phyloP scores from a whole-genome alignment of 2,329 filamentous ascomycete species.

The Trichophyton rubrum region DNA sequence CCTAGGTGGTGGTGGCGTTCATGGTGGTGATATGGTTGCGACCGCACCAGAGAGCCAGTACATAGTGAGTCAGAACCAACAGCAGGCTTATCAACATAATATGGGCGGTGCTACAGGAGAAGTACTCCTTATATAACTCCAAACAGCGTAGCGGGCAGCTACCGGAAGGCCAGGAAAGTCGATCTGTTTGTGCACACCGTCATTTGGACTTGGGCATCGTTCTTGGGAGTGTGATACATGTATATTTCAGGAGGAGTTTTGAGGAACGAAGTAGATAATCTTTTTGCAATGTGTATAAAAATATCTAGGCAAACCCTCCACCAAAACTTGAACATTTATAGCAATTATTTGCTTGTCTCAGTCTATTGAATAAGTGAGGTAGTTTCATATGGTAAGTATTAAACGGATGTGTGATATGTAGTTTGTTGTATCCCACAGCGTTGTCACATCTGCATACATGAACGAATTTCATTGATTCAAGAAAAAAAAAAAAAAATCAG shows the following conservation, averaged over 20 bases:
- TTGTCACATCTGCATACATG: not conserved
- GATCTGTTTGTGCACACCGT: not conserved
- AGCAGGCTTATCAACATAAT: conserved; percentile 35
- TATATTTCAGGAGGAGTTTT: not conserved
- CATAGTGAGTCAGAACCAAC: conserved; percentile 74
- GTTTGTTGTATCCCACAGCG: not conserved
- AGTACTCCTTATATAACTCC: conserved; percentile 38
- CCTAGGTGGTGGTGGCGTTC: conserved; percentile 50
- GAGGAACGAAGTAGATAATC: not conserved
- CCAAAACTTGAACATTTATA: not conserved
- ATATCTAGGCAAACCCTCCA: too few species aligned
- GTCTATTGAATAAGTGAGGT: not conserved
- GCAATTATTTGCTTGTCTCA: not conserved
- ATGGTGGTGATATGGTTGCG: conserved; percentile 46
- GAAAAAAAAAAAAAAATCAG: not conserved
- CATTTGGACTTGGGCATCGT: not conserved
- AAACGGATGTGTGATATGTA: not conserved
- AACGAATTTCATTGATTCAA: conserved; percentile 1
- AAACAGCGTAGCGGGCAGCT: not conserved
- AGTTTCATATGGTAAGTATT: not conserved
- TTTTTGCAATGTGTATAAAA: not conserved
- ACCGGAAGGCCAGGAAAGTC: not conserved
- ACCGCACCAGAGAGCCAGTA: conserved; percentile 39
- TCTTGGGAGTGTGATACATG: not conserved
- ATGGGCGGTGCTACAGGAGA: conserved; percentile 57